Conservation (phyloP, 139 green algal species). For the Eudorina sp. region DNA sequence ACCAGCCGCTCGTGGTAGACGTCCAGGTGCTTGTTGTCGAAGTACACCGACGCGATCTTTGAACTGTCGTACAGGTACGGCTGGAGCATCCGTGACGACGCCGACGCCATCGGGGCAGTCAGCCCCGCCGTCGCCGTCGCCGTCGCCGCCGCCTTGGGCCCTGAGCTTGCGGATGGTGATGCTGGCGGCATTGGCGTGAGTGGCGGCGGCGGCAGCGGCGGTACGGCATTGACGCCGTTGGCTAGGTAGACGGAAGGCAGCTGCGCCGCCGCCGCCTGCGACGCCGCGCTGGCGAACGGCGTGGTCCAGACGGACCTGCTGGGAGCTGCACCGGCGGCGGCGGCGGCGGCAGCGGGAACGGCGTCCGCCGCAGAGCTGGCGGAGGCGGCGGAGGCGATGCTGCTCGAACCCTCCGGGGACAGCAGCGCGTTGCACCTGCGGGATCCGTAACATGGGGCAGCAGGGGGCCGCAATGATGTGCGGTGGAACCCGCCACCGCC, state of each 20-base stretch:
- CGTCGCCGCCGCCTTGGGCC: not conserved
- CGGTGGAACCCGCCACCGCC: too few relatives aligned
- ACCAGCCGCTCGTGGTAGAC: constrained; percentile 80
- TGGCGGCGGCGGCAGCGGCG: not conserved
- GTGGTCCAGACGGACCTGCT: not conserved
- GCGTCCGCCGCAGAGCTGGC: too few relatives aligned
- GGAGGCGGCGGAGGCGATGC: too few relatives aligned
- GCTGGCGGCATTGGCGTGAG: not conserved
- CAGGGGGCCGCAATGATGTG: too few relatives aligned
- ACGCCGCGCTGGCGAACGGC: too few relatives aligned
- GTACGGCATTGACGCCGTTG: not conserved
- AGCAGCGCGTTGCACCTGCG: too few relatives aligned
- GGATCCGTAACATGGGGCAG: too few relatives aligned
- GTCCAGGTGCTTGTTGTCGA: constrained; percentile 73
- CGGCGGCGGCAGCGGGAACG: not conserved
- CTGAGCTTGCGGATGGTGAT: too few relatives aligned
- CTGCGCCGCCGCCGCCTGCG: not conserved
- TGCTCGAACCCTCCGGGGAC: too few relatives aligned
- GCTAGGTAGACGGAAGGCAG: not conserved
- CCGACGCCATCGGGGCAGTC: too few relatives aligned
- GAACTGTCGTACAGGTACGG: constrained; percentile 22
- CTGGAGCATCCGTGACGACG: not conserved
- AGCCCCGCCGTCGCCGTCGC: too few relatives aligned
- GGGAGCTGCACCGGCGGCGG: not conserved
- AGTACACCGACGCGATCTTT: constrained; percentile 76